Evolutionary conservation across 2,329 filamentous ascomycete species (phyloP), one percentile per base, ranked within the genome.

Genomic region (Phaeosphaeriaceae sp.): DNA sequence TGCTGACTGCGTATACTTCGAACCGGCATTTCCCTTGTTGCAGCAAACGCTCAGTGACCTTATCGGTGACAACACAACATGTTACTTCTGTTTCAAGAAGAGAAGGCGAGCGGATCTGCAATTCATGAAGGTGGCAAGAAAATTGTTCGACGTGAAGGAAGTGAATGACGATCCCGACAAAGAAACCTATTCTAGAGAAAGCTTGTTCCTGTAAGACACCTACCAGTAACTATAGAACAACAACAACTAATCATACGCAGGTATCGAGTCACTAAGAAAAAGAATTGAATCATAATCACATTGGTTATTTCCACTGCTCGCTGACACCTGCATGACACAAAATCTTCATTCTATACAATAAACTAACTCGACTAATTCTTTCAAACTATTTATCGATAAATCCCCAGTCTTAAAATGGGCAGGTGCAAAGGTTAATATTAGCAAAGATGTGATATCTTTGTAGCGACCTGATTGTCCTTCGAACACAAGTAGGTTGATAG

Each of bases 1-100:
- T 3, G 93, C 92, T 33, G 94, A 97, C 73, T 97, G 93, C 75
- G 92, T 96, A 40, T 99, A 97, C 78, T 96, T 96, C 72, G 94
- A 97, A 74, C 92, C 93, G 2, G 90, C 94, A 1, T 97, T 97
- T 68, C 92, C 93, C 23, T 79, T 97, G 28, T 81, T 99, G 38
- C 82, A 94, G 67, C 77, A 85, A 56, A 97, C 93, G 5, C 77
- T 97, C 58, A 79, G 83, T 50, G 85, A 89, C 55, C 79, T 97
- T 39, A 79, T 96, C 57, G 82, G 83, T 13, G 81, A 80, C 3
- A 70, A 79, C 8, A 84, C 84, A 0, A 73, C 92, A 35, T 92
- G 87, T 71, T 87, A 88, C 17, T 97, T 99, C 76, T 96, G 93
- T 77, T 97, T 95, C 81, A 97, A 96, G 80, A 93, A 91, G 77